Evolutionary conservation across 345 rosid species (phyloP).

Genomic region (Aquilaria malaccensis): DNA sequence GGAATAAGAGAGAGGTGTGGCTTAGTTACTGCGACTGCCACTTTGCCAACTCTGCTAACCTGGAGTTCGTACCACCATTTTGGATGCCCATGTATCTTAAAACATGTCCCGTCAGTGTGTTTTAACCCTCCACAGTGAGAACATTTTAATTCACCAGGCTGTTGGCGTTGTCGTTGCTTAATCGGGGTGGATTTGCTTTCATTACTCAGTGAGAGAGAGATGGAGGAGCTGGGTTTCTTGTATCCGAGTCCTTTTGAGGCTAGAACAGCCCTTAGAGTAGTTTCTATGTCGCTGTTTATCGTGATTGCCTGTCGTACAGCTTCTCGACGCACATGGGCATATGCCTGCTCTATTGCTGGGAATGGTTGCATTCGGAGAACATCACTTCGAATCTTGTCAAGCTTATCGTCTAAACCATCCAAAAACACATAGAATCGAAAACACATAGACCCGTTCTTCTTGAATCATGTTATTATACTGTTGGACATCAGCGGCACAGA

Average conservation of each 20-base stretch:
- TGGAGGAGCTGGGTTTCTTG: background rate
- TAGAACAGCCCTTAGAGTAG: background rate
- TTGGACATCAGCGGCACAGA: too few relatives aligned
- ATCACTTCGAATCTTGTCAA: too few relatives aligned
- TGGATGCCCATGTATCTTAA: background rate
- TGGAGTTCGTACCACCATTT: background rate
- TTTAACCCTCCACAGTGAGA: background rate
- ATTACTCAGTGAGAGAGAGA: background rate
- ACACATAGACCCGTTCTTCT: too few relatives aligned
- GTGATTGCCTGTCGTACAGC: background rate
- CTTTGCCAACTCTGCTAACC: background rate
- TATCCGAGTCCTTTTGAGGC: constrained; percentile 1
- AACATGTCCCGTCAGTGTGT: background rate
- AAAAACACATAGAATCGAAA: too few relatives aligned
- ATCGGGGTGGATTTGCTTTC: background rate
- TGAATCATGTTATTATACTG: too few relatives aligned
- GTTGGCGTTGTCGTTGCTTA: background rate
- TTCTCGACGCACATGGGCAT: background rate
- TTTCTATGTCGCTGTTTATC: background rate
- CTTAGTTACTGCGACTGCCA: background rate
- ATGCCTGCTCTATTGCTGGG: too few relatives aligned
- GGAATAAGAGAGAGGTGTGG: background rate
- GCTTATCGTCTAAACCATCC: too few relatives aligned
- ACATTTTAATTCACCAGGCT: background rate
- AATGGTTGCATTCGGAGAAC: too few relatives aligned